Evolutionary conservation across 768 basidiomycete genomes (phyloP).

Genomic region (Leccinellum luteum): DNA sequence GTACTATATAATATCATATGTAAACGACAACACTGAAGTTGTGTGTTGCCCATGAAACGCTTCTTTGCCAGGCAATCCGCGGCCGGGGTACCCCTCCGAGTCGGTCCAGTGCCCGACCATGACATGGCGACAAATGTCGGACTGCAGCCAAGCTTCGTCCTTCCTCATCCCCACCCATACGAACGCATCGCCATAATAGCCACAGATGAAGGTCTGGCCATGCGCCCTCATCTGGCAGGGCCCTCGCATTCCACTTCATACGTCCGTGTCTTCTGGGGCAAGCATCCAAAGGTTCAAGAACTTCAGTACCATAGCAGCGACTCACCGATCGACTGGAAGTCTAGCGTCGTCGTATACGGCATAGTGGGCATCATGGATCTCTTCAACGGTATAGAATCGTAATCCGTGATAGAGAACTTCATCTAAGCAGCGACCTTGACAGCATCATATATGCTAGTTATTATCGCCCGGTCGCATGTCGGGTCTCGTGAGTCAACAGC

Average conservation of each 20-base stretch:
- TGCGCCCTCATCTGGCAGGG: conserved; percentile 52
- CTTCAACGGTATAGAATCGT: conserved; percentile 53
- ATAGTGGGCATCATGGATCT: conserved; percentile 73
- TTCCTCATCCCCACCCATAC: conserved; percentile 75
- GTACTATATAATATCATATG: not conserved
- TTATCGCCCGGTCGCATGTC: conserved; percentile 58
- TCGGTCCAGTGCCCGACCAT: not conserved
- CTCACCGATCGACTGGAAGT: conserved; percentile 49
- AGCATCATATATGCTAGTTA: conserved; percentile 78
- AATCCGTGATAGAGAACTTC: not conserved
- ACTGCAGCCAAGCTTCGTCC: conserved; percentile 60
- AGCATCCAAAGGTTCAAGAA: conserved; percentile 52
- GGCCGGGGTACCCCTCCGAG: not conserved
- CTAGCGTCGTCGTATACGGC: conserved; percentile 64
- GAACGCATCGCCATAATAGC: conserved; percentile 63
- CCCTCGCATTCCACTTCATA: conserved; percentile 30
- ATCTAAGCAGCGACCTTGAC: conserved; percentile 16
- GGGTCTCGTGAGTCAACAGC: conserved; percentile 56
- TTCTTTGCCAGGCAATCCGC: conserved; percentile 25
- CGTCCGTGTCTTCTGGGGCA: conserved; percentile 62
- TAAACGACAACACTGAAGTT: not conserved
- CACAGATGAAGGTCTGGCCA: conserved; percentile 60
- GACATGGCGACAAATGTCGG: conserved; percentile 10
- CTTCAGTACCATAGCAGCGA: conserved; percentile 34
- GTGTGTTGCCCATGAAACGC: conserved; percentile 29